A percentile compares a stretch with the other conserved stretches of the same genome.
phyloP scores from a whole-genome alignment of 2,329 filamentous ascomycete species.

The Trichoderma sp. region DNA sequence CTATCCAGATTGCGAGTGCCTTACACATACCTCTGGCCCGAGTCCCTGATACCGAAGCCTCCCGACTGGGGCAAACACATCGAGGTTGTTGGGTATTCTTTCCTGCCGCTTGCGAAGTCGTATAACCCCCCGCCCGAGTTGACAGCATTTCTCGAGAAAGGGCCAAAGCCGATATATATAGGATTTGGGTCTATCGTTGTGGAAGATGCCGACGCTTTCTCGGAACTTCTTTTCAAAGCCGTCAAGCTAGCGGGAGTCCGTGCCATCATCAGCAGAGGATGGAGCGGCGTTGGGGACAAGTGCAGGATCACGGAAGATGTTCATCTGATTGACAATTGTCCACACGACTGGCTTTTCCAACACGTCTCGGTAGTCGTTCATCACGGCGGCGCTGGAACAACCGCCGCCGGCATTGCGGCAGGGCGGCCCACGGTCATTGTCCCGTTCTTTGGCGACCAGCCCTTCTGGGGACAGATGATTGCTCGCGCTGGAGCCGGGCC shows the following conservation, averaged over 20 bases:
- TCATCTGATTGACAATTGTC: conserved; percentile 65
- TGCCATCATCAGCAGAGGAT: conserved; percentile 65
- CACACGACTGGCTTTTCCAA: conserved; percentile 68
- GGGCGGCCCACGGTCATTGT: conserved; percentile 65
- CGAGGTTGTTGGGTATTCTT: conserved; percentile 64
- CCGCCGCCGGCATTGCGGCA: conserved; percentile 62
- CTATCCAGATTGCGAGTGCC: conserved; percentile 63
- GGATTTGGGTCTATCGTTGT: conserved; percentile 70
- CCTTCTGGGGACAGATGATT: conserved; percentile 68
- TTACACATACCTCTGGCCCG: conserved; percentile 72
- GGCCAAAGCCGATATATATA: conserved; percentile 64
- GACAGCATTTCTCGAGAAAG: conserved; percentile 55
- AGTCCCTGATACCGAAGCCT: conserved; percentile 66
- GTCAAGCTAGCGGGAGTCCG: conserved; percentile 59
- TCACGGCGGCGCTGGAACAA: conserved; percentile 67
- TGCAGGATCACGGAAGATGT: conserved; percentile 51
- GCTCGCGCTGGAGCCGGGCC: conserved; percentile 63
- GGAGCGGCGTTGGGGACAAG: conserved; percentile 61
- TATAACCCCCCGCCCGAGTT: conserved; percentile 60
- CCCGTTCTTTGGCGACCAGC: conserved; percentile 67
- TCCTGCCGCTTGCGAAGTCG: conserved; percentile 54
- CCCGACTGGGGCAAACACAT: conserved; percentile 63
- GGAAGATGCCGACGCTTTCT: conserved; percentile 61
- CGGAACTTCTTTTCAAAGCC: conserved; percentile 61
- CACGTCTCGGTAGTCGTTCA: conserved; percentile 62